phyloP scores from a whole-genome alignment of 441 rosid species.

The Isatis lusitanica region DNA sequence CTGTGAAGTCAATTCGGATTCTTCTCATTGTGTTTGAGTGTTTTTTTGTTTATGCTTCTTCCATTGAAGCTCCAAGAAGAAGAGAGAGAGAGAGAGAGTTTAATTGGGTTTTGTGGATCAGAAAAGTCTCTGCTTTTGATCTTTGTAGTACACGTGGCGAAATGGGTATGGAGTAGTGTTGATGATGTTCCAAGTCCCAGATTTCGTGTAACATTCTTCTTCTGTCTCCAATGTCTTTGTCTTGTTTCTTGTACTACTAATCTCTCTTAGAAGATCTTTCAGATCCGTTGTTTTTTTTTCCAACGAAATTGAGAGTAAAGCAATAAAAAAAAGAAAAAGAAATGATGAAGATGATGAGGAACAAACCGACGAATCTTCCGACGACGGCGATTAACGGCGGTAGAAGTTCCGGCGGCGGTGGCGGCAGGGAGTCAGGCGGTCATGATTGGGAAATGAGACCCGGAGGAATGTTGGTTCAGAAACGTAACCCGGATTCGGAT shows the following conservation, averaged over 20 bases:
- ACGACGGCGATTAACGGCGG: constrained; percentile 42
- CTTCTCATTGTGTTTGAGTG: neutral
- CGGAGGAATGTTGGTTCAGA: constrained; percentile 97
- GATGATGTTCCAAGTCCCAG: constrained; percentile 43
- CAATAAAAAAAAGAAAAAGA: constrained; percentile 52
- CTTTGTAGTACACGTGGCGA: constrained; percentile 42
- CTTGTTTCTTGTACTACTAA: constrained; percentile 47
- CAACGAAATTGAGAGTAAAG: neutral
- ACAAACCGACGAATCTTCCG: constrained; percentile 49
- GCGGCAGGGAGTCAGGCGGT: constrained; percentile 46
- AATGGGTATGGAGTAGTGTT: constrained; percentile 44
- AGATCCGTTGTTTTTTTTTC: constrained; percentile 20
- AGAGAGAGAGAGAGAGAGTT: constrained; percentile 19
- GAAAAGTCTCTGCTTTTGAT: constrained; percentile 24
- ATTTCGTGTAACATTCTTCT: constrained; percentile 31
- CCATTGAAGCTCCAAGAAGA: constrained; percentile 8
- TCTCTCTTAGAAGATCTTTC: constrained; percentile 46
- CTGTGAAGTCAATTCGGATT: constrained; percentile 36
- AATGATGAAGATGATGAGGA: constrained; percentile 76
- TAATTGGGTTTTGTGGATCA: constrained; percentile 17
- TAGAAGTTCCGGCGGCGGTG: constrained; percentile 33
- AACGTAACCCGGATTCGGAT: constrained; percentile 73
- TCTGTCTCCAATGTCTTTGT: constrained; percentile 38
- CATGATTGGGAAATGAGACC: constrained; percentile 94
- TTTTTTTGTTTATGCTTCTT: neutral